A percentile compares a stretch with the other conserved stretches of the same genome.
phyloP scores from a whole-genome alignment of 495 filamentous ascomycete genomes.

The Hypoxylon fragiforme region DNA sequence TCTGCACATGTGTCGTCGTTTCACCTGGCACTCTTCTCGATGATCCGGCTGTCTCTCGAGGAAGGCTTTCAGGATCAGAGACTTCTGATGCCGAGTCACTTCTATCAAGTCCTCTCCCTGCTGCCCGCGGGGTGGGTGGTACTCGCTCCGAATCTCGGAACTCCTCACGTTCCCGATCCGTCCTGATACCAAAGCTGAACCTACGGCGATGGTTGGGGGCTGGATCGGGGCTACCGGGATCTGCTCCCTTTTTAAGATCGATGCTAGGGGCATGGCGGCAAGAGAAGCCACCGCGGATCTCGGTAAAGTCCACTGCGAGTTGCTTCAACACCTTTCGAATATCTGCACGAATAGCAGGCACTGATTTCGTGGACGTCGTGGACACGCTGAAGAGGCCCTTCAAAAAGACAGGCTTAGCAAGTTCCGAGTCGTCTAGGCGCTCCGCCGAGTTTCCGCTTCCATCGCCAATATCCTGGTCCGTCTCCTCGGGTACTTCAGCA shows the following conservation, averaged over 20 bases:
- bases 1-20: slow-evolving; percentile 84
- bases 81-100: slow-evolving; percentile 81
- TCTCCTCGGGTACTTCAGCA: slow-evolving; percentile 80
- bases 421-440: slow-evolving; percentile 57
- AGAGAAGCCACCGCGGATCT: slow-evolving; percentile 92
- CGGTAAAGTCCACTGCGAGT: slow-evolving; percentile 84
- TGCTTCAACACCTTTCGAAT: slow-evolving; percentile 89
- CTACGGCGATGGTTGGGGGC: slow-evolving; percentile 68
- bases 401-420: slow-evolving; percentile 89
- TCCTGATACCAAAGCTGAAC: slow-evolving; percentile 76
- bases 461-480: slow-evolving; percentile 61
- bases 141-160: slow-evolving; percentile 54
- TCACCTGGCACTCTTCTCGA: slow-evolving; percentile 67
- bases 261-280: slow-evolving; percentile 89
- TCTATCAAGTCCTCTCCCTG: slow-evolving; percentile 58
- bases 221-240: slow-evolving; percentile 57
- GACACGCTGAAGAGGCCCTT: slow-evolving; percentile 98
- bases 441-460: slow-evolving; percentile 57
- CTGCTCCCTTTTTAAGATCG: slow-evolving; percentile 72
- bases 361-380: slow-evolving; percentile 90
- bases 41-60: slow-evolving; percentile 42
- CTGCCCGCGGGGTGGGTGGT: slow-evolving; percentile 51
- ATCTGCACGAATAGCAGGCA: slow-evolving; percentile 80
- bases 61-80: slow-evolving; percentile 69
- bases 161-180: slow-evolving; percentile 64